Evolutionary conservation across 2,329 filamentous ascomycete genomes (phyloP).

Genomic region (Chalara sp.): DNA sequence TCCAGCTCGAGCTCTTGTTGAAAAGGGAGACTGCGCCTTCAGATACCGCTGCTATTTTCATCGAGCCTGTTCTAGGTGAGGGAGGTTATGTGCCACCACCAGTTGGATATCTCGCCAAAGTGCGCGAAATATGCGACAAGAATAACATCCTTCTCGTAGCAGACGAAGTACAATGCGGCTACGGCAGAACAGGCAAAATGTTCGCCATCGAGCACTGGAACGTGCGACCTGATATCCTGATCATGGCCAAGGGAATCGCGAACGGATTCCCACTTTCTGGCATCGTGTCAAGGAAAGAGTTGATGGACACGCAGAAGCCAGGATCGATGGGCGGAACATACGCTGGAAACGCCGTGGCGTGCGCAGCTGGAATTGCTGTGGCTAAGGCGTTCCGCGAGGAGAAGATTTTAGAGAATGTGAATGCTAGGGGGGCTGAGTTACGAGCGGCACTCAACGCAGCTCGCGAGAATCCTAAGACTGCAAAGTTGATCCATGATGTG

Average conservation of each 20-base stretch:
- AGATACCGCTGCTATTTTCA: conserved; percentile 81
- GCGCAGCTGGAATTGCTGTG: conserved; percentile 11
- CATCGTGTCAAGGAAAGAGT: conserved; percentile 11
- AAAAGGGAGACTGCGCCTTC: conserved; percentile 51
- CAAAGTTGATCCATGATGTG: conserved; percentile 29
- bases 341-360: conserved; percentile 10
- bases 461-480: conserved; percentile 5
- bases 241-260: conserved; percentile 75
- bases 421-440: conserved; percentile 5
- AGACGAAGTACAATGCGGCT: conserved; percentile 95
- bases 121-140: conserved; percentile 79
- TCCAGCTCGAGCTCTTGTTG: conserved; percentile 46
- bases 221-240: conserved; percentile 86
- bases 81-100: conserved; percentile 82
- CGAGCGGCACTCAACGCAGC: background rate
- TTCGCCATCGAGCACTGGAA: conserved; percentile 88
- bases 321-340: conserved; percentile 9
- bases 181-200: conserved; percentile 88
- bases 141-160: conserved; percentile 91
- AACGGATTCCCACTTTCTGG: conserved; percentile 20
- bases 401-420: conserved; percentile 13
- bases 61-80: conserved; percentile 93
- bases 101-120: conserved; percentile 72
- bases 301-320: conserved; percentile 12
- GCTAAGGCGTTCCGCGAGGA: conserved; percentile 11